Base-by-base conservation (phyloP, 2,329 filamentous ascomycete genomes). In the Sporothrix globosa region DNA sequence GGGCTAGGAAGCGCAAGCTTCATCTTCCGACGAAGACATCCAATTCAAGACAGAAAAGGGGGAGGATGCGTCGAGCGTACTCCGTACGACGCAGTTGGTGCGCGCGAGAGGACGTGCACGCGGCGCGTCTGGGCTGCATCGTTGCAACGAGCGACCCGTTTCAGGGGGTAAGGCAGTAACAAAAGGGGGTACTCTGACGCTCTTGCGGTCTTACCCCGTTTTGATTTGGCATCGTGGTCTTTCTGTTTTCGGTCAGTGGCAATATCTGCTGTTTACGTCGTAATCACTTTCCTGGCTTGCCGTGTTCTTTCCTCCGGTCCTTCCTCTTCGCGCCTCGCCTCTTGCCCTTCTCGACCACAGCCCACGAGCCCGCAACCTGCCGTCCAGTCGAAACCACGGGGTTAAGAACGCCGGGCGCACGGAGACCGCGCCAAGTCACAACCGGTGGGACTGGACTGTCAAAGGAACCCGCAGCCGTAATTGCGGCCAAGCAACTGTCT, bases 71-170 rank as follows among this genome's bases (percentile, higher is more conserved):
- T 69, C 56, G 67, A 27, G 54, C 4, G 5, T 1, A 34, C 34
- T 7, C 34, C 34, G 34, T 7, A 34, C 34, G 34, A 34, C 27
- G 46, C 30, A 52, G 67, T 39, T 69, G 67, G 56, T 56, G 68
- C 67, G 67, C 61, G 67, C 67, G 67, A 61, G 67, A 30, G 67
- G 54, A 61, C 67, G 67, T 69, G 67, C 67, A 58, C 54, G 54
- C 56, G 54, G 68, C 68, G 68, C 68, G 68, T 65, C 54, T 50
- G 44, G 44, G 44, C 39, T 17, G 61, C 61, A 65, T 34, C 34
- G 34, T 34, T 34, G 63, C 54, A 63, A 56, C 66, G 50, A 46
- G 14, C 52, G 58, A 63, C 44, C 44, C 48, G 68, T 69, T 65
- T 69, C 68, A 69, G 68, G 68, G 56, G 67, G 10, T 4, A 50